Conservation (phyloP, 1,284 basidiomycete genomes). For the Fomitiporia mediterranea region DNA sequence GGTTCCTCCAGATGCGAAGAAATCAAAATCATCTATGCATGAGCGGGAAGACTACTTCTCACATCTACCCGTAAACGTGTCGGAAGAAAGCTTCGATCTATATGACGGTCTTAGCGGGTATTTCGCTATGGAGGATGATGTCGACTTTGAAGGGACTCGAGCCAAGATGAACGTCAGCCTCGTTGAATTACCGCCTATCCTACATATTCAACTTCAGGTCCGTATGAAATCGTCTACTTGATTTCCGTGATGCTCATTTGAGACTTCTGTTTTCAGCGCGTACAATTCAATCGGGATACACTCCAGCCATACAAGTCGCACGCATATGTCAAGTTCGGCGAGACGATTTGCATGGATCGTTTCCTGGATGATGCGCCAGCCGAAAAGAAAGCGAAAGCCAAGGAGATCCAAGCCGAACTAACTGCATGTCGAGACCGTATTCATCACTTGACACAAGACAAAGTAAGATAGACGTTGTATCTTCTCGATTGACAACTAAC, state of each 20-base stretch:
- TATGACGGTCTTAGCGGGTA: conserved; percentile 94
- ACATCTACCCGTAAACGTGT: conserved; percentile 90
- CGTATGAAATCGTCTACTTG: too few relatives aligned
- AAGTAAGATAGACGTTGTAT: conserved; percentile 45
- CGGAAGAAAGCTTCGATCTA: conserved; percentile 81
- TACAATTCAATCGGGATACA: conserved; percentile 92
- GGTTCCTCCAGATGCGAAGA: conserved; percentile 36
- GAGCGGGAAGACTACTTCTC: conserved; percentile 91
- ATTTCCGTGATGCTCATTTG: conserved; percentile 2
- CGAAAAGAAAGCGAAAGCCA: conserved; percentile 65
- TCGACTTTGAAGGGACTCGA: conserved; percentile 85
- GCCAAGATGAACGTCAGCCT: conserved; percentile 87
- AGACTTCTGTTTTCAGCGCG: conserved; percentile 52
- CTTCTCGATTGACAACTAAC: not conserved
- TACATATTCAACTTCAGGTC: conserved; percentile 95
- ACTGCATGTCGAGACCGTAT: conserved; percentile 60
- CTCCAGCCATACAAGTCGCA: conserved; percentile 93
- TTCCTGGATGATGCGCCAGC: conserved; percentile 79
- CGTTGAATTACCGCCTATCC: conserved; percentile 80
- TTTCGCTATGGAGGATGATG: conserved; percentile 70
- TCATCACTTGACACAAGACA: conserved; percentile 61
- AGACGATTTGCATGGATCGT: conserved; percentile 87
- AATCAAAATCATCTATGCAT: conserved; percentile 57
- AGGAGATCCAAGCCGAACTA: conserved; percentile 64
- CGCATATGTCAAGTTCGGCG: conserved; percentile 87